A percentile compares a stretch with the other conserved stretches of the same genome.
phyloP scores from a whole-genome alignment of 306 rosid genomes.

The Vigna angularis region DNA sequence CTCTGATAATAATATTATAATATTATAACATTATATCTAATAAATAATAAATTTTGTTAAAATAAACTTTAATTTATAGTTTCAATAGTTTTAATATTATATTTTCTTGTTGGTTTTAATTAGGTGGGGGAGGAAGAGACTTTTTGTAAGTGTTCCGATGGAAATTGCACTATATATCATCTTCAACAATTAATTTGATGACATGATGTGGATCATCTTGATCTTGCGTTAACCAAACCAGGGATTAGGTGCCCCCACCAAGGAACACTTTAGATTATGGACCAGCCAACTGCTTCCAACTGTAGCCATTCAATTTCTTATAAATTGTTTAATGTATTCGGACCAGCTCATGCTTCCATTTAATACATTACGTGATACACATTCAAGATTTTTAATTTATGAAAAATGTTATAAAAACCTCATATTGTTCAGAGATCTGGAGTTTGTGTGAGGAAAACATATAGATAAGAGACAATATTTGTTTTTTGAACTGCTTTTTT shows the following conservation, averaged over 20 bases:
- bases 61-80: too few species aligned
- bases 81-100: background rate
- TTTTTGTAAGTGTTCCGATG: background rate
- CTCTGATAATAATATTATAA: too few species aligned
- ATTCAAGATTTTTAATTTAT: background rate
- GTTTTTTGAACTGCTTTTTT: too few species aligned
- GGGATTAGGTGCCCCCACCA: slow-evolving; percentile 40
- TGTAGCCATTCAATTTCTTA: background rate
- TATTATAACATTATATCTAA: too few species aligned
- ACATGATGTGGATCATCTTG: slow-evolving; percentile 10
- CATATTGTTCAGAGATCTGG: too few species aligned
- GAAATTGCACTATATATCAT: slow-evolving; percentile 41
- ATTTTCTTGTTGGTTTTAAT: background rate
- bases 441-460: too few species aligned
- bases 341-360: background rate
- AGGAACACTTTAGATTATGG: slow-evolving; percentile 18
- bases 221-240: slow-evolving; percentile 11
- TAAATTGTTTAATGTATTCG: background rate
- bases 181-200: slow-evolving; percentile 40
- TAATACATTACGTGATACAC: background rate
- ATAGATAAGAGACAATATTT: too few species aligned
- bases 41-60: too few species aligned
- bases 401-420: too few species aligned
- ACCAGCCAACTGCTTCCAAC: slow-evolving; percentile 36
- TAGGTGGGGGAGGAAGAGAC: background rate